Evolutionary conservation across 805 yeast genomes (phyloP).

Genomic region (Metschnikowia drakensbergensis): DNA sequence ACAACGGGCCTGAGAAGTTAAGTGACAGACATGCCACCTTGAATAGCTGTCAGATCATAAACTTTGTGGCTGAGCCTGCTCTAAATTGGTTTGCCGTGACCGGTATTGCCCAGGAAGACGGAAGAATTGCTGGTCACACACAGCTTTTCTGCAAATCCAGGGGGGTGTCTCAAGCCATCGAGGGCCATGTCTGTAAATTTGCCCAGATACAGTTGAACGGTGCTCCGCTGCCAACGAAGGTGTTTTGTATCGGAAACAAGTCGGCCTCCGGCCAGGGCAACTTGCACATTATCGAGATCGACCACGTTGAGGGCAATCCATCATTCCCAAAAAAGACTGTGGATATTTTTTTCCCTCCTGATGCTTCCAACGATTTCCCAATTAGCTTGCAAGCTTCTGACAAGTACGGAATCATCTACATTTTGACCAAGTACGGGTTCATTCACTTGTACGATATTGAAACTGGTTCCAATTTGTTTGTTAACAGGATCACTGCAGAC

Average conservation of each 20-base stretch:
- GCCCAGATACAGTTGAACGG: conserved; percentile 73
- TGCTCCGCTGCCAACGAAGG: conserved; percentile 69
- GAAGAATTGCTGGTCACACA: conserved; percentile 92
- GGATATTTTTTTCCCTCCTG: conserved; percentile 95
- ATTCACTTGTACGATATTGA: conserved; percentile 94
- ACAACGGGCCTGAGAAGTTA: conserved; percentile 72
- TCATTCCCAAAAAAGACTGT: conserved; percentile 81
- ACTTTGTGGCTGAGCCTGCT: conserved; percentile 74
- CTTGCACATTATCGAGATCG: conserved; percentile 92
- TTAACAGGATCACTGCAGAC: conserved; percentile 93
- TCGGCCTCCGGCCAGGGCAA: conserved; percentile 66
- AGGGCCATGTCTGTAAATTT: conserved; percentile 94
- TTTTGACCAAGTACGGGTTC: conserved; percentile 93
- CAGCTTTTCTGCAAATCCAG: conserved; percentile 87
- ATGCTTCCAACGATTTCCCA: conserved; percentile 95
- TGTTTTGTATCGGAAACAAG: conserved; percentile 91
- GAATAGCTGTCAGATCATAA: conserved; percentile 82
- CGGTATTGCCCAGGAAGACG: conserved; percentile 92
- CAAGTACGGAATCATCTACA: conserved; percentile 80
- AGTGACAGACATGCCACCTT: conserved; percentile 81
- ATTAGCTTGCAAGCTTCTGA: conserved; percentile 83
- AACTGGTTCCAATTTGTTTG: conserved; percentile 86
- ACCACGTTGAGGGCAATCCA: conserved; percentile 85
- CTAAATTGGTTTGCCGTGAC: conserved; percentile 92
- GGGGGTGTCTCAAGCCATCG: conserved; percentile 92